Percentiles rank a stretch among this genome's conserved stretches.
phyloP scores from a whole-genome alignment of 306 rosid species.

The Betula pendula region DNA sequence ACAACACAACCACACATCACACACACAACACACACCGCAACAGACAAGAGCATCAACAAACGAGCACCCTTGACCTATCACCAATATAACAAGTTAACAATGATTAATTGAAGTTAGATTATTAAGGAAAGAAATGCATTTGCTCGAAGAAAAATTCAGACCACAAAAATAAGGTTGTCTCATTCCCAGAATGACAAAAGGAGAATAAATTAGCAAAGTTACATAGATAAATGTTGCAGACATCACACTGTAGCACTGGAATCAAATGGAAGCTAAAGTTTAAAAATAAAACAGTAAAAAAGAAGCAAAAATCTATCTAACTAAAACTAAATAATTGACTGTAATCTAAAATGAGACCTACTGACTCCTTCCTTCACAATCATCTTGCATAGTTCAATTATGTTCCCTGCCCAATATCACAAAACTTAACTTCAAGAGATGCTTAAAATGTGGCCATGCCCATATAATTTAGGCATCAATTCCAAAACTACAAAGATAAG shows the following conservation, averaged over 20 bases:
- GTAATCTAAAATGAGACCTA: too few relatives aligned
- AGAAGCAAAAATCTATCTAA: not conserved
- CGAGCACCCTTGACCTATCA: constrained; percentile 73
- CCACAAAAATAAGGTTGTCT: not conserved
- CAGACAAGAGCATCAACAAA: too few relatives aligned
- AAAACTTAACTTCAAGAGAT: not conserved
- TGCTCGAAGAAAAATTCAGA: not conserved
- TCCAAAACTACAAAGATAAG: not conserved
- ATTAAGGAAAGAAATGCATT: not conserved
- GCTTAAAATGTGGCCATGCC: not conserved
- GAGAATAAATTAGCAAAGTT: not conserved
- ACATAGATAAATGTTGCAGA: not conserved
- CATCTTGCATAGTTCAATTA: not conserved
- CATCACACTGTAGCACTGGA: not conserved
- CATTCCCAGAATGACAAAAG: not conserved
- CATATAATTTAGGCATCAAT: not conserved
- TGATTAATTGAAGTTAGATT: constrained; percentile 14
- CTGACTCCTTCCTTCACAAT: not conserved
- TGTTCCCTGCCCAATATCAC: not conserved
- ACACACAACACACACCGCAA: too few relatives aligned
- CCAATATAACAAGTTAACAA: constrained; percentile 9
- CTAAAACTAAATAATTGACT: not conserved
- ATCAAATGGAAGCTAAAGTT: not conserved
- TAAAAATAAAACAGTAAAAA: not conserved
- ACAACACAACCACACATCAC: too few relatives aligned